Base-by-base conservation (phyloP, 2,329 filamentous ascomycete species). In the Lachnellula arida region DNA sequence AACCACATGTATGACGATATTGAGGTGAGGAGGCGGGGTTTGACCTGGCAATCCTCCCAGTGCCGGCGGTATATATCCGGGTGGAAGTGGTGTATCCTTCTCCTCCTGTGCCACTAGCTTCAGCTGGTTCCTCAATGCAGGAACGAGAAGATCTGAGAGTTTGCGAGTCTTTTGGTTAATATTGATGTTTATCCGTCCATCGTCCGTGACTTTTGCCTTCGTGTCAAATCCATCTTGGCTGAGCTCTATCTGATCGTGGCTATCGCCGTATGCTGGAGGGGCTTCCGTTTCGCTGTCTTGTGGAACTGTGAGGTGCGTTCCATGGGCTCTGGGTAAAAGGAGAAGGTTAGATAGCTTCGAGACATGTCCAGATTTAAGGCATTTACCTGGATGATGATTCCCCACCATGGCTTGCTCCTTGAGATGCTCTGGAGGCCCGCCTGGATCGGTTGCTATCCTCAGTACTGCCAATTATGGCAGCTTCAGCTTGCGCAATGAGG, bases 181-280 rank as follows among this genome's bases (percentile, higher is more conserved):
- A 60, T 85, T 86, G 74, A 94, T 91, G 67, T 91, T 85, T 64
- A 94, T 79, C 67, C 90, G 83, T 23, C 89, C 89, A 73, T 92
- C 87, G 58, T 82, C 88, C 84, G 65, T 84, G 25, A 88, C 72
- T 28, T 76, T 76, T 43, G 84, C 85, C 40, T 80, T 81, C 23
- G 84, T 85, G 49, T 83, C 78, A 57, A 88, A 81, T 14, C 84
- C 84, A 46, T 81, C 76, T 63, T 85, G 82, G 19, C 77, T 81
- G 56, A 87, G 78, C 55, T 82, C 78, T 23, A 88, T 68, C 53
- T 81, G 76, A 60, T 82, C 76, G 53, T 76, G 76, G 14, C 74
- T 70, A 19, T 82, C 79, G 62, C 83, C 84, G 63, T 87, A 87
- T 0, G 81, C 78, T 2, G 82, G 82, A 22, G 79, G 80, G 15